Conservation (phyloP, 192 early-diverging fungal species). For the Backusella circina region DNA sequence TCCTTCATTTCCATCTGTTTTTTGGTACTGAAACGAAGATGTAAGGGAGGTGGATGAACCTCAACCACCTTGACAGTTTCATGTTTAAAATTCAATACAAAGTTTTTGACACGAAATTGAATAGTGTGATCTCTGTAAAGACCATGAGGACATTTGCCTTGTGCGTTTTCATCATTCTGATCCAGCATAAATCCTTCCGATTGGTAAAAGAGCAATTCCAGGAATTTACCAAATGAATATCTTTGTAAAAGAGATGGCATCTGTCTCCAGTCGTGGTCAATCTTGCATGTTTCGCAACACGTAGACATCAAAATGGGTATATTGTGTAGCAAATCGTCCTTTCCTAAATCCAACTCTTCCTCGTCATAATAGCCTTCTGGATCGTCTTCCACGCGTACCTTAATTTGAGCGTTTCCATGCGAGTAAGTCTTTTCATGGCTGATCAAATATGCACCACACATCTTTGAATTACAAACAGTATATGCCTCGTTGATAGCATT, state of each 20-base stretch:
- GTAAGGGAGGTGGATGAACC: slow-evolving; percentile 67
- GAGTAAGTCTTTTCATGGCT: slow-evolving; percentile 85
- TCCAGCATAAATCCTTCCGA: slow-evolving; percentile 8
- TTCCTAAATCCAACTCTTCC: neutral
- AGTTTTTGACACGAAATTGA: slow-evolving; percentile 75
- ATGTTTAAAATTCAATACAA: slow-evolving; percentile 79
- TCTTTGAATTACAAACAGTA: slow-evolving; percentile 59
- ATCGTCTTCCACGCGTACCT: slow-evolving; percentile 51
- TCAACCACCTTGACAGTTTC: slow-evolving; percentile 67
- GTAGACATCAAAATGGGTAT: slow-evolving; percentile 4
- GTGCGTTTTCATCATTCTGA: slow-evolving; percentile 48
- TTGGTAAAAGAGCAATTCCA: slow-evolving; percentile 91
- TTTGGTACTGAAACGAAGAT: slow-evolving; percentile 56
- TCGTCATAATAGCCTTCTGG: neutral
- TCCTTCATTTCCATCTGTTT: slow-evolving; percentile 62
- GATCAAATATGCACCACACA: slow-evolving; percentile 75
- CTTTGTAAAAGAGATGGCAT: slow-evolving; percentile 86
- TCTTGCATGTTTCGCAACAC: neutral
- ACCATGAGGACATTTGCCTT: slow-evolving; percentile 76
- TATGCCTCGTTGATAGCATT: slow-evolving; percentile 69
- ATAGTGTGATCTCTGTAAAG: slow-evolving; percentile 77
- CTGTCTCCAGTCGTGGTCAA: neutral
- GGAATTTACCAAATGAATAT: slow-evolving; percentile 96
- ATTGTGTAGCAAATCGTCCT: slow-evolving; percentile 1
- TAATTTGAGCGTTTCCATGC: slow-evolving; percentile 77